phyloP scores from a whole-genome alignment of 2,329 filamentous ascomycete species.

The Xylaria sp. region DNA sequence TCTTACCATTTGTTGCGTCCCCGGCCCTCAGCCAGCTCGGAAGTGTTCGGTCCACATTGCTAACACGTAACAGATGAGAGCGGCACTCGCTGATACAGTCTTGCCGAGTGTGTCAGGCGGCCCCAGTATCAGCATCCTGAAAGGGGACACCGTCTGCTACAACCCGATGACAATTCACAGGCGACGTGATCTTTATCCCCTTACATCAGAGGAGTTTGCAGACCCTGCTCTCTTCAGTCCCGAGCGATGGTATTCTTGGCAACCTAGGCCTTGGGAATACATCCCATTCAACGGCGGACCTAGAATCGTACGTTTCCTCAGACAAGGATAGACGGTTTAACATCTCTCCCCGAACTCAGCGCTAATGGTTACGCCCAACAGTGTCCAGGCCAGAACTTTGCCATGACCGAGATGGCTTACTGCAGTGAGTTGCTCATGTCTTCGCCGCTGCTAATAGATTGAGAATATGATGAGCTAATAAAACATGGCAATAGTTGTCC shows the following conservation, averaged over 20 bases:
- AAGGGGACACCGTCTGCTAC: constrained; percentile 28
- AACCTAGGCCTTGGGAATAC: constrained; percentile 51
- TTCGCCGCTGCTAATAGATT: not conserved
- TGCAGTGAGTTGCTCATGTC: constrained; percentile 17
- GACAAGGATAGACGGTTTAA: not conserved
- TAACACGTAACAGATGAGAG: constrained; percentile 36
- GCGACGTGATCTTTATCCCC: constrained; percentile 30
- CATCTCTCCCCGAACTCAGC: not conserved
- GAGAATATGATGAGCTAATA: not conserved
- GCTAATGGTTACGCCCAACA: constrained; percentile 17
- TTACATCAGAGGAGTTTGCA: constrained; percentile 24
- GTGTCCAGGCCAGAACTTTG: constrained; percentile 33
- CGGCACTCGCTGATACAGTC: constrained; percentile 47
- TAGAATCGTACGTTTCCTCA: constrained; percentile 44
- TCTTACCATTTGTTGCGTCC: not conserved
- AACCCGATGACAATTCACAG: constrained; percentile 21
- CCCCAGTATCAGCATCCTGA: constrained; percentile 24
- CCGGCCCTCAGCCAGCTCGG: too few species aligned
- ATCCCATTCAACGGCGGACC: constrained; percentile 63
- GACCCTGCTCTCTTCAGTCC: constrained; percentile 30
- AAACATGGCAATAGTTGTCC: constrained; percentile 17
- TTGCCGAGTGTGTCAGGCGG: constrained; percentile 34
- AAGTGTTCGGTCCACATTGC: not conserved
- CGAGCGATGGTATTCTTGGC: constrained; percentile 45
- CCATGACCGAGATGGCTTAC: constrained; percentile 31